A percentile compares a stretch with the other conserved stretches of the same genome.
These are phyloP conservation scores for Buddleja alternifolia DNA, from an alignment of 257 asterid genomes.

Conservation along the genomic window DNA sequence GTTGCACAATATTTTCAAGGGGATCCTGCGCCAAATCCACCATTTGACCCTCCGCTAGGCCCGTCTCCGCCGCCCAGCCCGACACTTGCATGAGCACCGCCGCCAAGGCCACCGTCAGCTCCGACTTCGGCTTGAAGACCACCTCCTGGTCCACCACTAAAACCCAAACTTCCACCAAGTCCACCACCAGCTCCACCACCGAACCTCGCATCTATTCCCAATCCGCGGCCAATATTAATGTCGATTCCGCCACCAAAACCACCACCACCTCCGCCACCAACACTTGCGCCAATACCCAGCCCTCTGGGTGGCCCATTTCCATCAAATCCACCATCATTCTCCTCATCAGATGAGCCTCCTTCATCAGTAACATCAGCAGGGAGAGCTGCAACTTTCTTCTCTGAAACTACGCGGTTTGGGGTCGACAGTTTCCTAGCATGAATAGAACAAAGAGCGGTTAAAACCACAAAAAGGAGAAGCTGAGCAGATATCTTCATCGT, in stretches of 20 bases:
- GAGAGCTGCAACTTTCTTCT: background rate
- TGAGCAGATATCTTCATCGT: conserved; percentile 22
- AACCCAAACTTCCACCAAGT: conserved; percentile 29
- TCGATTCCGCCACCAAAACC: conserved; percentile 40
- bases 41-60: background rate
- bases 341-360: background rate
- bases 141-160: conserved; percentile 32
- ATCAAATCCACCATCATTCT: background rate
- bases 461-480: conserved; percentile 26
- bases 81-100: background rate
- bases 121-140: no score
- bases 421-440: conserved; percentile 28
- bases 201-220: conserved; percentile 38
- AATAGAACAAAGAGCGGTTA: conserved; percentile 6
- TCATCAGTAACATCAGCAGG: conserved; percentile 8
- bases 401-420: background rate
- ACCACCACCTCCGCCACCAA: conserved; percentile 35
- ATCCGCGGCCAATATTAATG: conserved; percentile 34
- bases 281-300: conserved; percentile 25
- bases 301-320: background rate
- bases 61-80: conserved; percentile 15
- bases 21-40: conserved; percentile 6
- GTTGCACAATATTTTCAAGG: conserved; percentile 2
- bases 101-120: conserved; percentile 24
- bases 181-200: conserved; percentile 42